These are phyloP conservation scores for Candida maltosa DNA, from an alignment of 805 yeast species.

Conservation along the genomic window DNA sequence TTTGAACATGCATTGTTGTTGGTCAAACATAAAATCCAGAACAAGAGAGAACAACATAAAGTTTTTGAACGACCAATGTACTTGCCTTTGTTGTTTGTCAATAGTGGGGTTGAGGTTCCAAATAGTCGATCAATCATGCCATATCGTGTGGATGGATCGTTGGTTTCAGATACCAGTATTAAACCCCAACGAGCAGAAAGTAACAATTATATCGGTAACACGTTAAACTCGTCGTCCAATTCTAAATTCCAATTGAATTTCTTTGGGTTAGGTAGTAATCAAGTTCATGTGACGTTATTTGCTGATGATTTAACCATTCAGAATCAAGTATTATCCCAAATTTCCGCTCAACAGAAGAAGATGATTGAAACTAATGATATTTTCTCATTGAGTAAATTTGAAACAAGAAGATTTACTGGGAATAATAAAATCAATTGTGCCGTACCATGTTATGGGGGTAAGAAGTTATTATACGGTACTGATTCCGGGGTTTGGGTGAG, in stretches of 20 bases:
- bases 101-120: conserved; percentile 79
- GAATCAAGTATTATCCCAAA: conserved; percentile 74
- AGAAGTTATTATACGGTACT: conserved; percentile 86
- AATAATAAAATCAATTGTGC: conserved; percentile 83
- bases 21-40: conserved; percentile 80
- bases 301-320: conserved; percentile 61
- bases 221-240: conserved; percentile 15
- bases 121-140: conserved; percentile 45
- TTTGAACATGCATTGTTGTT: conserved; percentile 86
- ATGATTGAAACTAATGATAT: conserved; percentile 72
- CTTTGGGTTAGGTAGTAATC: conserved; percentile 51
- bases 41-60: conserved; percentile 85
- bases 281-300: conserved; percentile 51
- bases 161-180: conserved; percentile 31
- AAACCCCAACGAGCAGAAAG: conserved; percentile 25
- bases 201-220: conserved; percentile 21
- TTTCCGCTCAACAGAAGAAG: conserved; percentile 74
- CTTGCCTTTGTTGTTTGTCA: conserved; percentile 66
- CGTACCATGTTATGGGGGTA: conserved; percentile 91
- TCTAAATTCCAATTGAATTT: conserved; percentile 49
- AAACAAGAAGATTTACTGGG: conserved; percentile 71
- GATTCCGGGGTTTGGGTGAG: conserved; percentile 87
- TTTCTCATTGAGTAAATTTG: conserved; percentile 71
- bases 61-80: conserved; percentile 90
- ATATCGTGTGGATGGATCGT: conserved; percentile 31